Conservation (phyloP, 1,139 yeast genomes). For the Blastobotrys capitulatus region DNA sequence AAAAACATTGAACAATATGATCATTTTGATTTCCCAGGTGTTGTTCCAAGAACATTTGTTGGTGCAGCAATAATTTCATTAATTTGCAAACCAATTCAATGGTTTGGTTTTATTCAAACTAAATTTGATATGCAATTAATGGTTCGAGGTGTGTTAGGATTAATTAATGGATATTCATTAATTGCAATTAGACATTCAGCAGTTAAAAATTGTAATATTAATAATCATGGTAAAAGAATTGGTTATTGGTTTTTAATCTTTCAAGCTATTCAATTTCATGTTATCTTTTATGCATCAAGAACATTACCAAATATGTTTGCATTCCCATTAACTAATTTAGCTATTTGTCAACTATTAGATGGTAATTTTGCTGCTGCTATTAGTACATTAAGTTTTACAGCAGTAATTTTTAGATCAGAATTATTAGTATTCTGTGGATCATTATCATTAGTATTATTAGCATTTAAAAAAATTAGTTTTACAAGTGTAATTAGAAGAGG, state of each 20-base stretch:
- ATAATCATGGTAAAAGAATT: slow-evolving; percentile 14
- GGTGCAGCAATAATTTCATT: slow-evolving; percentile 60
- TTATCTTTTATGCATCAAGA: slow-evolving; percentile 69
- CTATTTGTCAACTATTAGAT: slow-evolving; percentile 46
- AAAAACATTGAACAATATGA: slow-evolving; percentile 46
- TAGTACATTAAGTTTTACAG: slow-evolving; percentile 54
- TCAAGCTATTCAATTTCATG: slow-evolving; percentile 66
- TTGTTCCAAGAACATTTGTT: slow-evolving; percentile 77
- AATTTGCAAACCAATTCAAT: slow-evolving; percentile 36
- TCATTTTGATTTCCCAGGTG: slow-evolving; percentile 79
- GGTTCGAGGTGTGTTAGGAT: slow-evolving; percentile 32
- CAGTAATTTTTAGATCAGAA: slow-evolving; percentile 70
- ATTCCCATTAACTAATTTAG: slow-evolving; percentile 61
- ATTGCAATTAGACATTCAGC: slow-evolving; percentile 24
- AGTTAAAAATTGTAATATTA: slow-evolving; percentile 9
- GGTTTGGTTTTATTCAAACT: slow-evolving; percentile 26
- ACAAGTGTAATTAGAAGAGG: slow-evolving; percentile 38
- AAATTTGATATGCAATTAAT: slow-evolving; percentile 39
- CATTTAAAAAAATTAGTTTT: slow-evolving; percentile 41
- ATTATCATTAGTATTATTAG: slow-evolving; percentile 33
- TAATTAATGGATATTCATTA: slow-evolving; percentile 29
- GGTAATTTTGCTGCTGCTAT: slow-evolving; percentile 51
- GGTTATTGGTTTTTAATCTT: slow-evolving; percentile 53
- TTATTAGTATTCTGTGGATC: slow-evolving; percentile 55
- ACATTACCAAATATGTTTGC: slow-evolving; percentile 85